phyloP scores from a whole-genome alignment of 2,329 filamentous ascomycete genomes.

The Orbilia quercus region DNA sequence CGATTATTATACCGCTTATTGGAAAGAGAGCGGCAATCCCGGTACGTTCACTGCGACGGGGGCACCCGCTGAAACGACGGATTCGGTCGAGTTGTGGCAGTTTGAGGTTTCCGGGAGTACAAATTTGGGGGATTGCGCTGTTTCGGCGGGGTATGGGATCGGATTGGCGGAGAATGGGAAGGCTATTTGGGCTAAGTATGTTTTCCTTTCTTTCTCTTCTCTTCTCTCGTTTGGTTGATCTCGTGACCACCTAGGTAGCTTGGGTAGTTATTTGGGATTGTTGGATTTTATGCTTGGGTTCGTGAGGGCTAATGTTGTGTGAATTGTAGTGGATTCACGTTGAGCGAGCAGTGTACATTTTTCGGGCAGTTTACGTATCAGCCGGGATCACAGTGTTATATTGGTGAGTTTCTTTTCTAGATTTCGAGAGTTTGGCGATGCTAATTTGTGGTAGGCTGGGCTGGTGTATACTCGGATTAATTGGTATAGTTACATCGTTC shows the following conservation, averaged over 20 bases:
- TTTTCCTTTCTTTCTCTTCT: background rate
- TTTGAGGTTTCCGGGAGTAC: conserved; percentile 27
- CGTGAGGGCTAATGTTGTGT: too few relatives aligned
- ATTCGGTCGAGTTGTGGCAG: background rate
- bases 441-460: conserved; percentile 18
- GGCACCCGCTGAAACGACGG: background rate
- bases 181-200: conserved; percentile 35
- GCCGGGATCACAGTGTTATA: conserved; percentile 11
- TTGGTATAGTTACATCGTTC: background rate
- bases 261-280: too few relatives aligned
- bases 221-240: too few relatives aligned
- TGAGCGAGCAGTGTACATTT: conserved; percentile 3
- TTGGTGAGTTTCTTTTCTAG: conserved; percentile 31
- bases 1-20: conserved; percentile 35
- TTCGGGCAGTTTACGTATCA: background rate
- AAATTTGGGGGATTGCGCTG: too few relatives aligned
- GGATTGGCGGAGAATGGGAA: conserved; percentile 1
- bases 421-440: background rate
- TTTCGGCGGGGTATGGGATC: conserved; percentile 17
- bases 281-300: too few relatives aligned
- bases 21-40: conserved; percentile 5
- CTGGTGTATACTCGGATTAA: conserved; percentile 1
- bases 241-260: too few relatives aligned
- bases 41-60: conserved; percentile 15
- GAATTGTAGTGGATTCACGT: too few relatives aligned